Conservation (phyloP, 495 filamentous ascomycete species). For the Thozetella sp. region DNA sequence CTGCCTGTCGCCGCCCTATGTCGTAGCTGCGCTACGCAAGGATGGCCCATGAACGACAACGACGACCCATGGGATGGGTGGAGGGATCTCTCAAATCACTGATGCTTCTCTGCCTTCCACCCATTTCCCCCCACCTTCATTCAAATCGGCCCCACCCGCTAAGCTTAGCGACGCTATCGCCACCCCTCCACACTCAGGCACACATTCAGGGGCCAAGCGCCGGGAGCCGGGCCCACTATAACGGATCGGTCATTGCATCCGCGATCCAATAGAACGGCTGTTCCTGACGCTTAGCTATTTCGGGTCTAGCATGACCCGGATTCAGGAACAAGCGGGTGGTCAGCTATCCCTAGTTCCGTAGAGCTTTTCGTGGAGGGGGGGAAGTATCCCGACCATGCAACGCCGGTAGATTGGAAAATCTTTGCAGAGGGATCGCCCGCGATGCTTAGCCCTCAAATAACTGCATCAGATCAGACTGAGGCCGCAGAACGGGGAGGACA, state of each 20-base stretch:
- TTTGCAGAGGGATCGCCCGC: background rate
- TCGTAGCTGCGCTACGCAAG: too few relatives aligned
- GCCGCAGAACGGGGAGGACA: too few relatives aligned
- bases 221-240: conserved; percentile 24
- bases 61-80: too few relatives aligned
- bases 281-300: conserved; percentile 46
- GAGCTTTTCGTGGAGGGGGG: background rate
- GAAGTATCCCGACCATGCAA: too few relatives aligned
- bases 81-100: too few relatives aligned
- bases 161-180: background rate
- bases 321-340: background rate
- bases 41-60: too few relatives aligned
- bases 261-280: conserved; percentile 45
- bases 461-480: too few relatives aligned
- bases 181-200: conserved; percentile 3
- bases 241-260: conserved; percentile 37
- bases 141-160: conserved; percentile 1
- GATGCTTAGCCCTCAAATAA: too few relatives aligned
- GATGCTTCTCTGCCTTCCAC: background rate
- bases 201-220: conserved; percentile 7
- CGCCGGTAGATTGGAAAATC: conserved; percentile 1
- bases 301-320: background rate
- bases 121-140: background rate
- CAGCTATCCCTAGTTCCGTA: background rate
- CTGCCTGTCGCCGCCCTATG: too few relatives aligned